A percentile compares a stretch with the other conserved stretches of the same genome.
phyloP scores from a whole-genome alignment of 2,329 filamentous ascomycete genomes.

The Microascus cirrosus region DNA sequence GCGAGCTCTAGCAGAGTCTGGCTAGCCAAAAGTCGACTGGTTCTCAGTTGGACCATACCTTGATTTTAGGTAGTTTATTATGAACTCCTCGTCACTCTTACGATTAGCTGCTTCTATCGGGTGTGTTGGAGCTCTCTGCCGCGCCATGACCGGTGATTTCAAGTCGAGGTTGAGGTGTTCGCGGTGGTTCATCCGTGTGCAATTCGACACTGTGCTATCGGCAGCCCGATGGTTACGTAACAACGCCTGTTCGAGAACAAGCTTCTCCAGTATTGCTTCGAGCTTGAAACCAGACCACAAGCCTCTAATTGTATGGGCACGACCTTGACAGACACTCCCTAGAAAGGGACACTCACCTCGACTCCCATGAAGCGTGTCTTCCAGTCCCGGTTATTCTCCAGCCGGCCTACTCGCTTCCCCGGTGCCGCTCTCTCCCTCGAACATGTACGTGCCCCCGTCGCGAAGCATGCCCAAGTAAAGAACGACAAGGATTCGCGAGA shows the following conservation, averaged over 20 bases:
- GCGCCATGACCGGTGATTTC: neutral
- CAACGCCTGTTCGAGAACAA: neutral
- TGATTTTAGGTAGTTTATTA: conserved; percentile 32
- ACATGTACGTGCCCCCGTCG: conserved; percentile 32
- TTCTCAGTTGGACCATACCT: conserved; percentile 21
- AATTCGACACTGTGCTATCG: neutral
- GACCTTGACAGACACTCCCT: neutral
- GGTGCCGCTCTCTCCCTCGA: conserved; percentile 40
- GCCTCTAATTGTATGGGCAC: neutral
- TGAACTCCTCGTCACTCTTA: conserved; percentile 35
- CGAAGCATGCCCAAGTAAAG: neutral
- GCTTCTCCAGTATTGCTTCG: neutral
- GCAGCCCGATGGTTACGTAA: neutral
- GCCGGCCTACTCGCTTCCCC: conserved; percentile 19
- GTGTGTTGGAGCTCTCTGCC: conserved; percentile 9
- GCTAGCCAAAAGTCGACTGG: neutral
- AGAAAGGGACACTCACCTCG: neutral
- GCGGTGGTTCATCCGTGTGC: neutral
- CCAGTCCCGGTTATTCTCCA: conserved; percentile 11
- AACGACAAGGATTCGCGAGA: neutral
- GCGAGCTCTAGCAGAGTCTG: neutral
- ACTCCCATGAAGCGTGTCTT: neutral
- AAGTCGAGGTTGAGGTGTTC: neutral
- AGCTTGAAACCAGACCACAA: neutral
- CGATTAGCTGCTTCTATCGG: conserved; percentile 37